Percentiles rank a stretch among this genome's conserved stretches.
These are phyloP conservation scores for Bimuria novae-zelandiae DNA, from an alignment of 2,329 filamentous ascomycete genomes.

Conservation along the genomic window DNA sequence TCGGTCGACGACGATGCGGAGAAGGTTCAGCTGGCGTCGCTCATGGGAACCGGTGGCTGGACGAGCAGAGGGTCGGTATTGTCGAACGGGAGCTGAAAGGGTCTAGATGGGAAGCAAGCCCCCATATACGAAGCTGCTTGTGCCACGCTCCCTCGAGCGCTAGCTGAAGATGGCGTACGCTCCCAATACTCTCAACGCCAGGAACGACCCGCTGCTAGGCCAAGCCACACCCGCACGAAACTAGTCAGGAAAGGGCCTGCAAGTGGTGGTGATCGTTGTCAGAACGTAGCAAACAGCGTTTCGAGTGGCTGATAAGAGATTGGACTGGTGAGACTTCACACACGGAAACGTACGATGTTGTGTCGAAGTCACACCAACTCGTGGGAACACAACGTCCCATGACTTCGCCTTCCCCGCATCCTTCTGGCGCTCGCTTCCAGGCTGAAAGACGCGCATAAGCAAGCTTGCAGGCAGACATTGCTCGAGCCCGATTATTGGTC, in stretches of 20 bases:
- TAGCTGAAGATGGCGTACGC: slow-evolving; percentile 17
- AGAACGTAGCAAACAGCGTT: not conserved
- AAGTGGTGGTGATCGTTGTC: not conserved
- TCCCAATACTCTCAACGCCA: slow-evolving; percentile 1
- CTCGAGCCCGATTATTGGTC: not conserved
- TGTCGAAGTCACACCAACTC: not conserved
- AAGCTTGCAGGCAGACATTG: not conserved
- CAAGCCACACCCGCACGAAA: slow-evolving; percentile 12
- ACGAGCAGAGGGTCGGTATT: slow-evolving; percentile 9
- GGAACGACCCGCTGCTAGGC: slow-evolving; percentile 10
- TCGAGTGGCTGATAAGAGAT: not conserved
- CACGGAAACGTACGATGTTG: not conserved
- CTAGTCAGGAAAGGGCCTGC: slow-evolving; percentile 20
- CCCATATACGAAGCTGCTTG: not conserved
- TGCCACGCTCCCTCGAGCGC: not conserved
- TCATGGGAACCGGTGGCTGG: slow-evolving; percentile 11
- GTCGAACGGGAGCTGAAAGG: not conserved
- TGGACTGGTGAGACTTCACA: too few relatives aligned
- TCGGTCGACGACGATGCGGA: slow-evolving; percentile 1
- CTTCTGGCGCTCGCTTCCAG: not conserved
- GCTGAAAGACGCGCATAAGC: slow-evolving; percentile 7
- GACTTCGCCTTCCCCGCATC: slow-evolving; percentile 10
- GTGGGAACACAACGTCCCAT: not conserved
- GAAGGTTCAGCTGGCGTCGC: not conserved
- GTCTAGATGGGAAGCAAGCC: not conserved